Conservation (phyloP, 202 grass and related monocot genomes). For the Setaria viridis region DNA sequence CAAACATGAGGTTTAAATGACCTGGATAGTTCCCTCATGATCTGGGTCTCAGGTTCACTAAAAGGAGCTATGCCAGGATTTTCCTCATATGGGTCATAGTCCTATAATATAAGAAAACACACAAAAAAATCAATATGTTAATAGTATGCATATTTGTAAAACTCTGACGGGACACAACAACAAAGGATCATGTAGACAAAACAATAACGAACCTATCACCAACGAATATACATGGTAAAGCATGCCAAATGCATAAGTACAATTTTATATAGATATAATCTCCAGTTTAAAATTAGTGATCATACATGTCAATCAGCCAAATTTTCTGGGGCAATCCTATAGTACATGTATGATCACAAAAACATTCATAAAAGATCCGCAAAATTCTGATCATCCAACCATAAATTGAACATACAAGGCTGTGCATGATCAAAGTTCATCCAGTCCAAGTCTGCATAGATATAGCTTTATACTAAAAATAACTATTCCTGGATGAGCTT, state of each 20-base stretch:
- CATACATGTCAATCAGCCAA: neutral
- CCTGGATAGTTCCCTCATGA: slow-evolving; percentile 79
- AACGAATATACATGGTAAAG: slow-evolving; percentile 18
- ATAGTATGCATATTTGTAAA: slow-evolving; percentile 1
- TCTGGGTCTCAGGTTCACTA: slow-evolving; percentile 95
- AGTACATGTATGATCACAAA: neutral
- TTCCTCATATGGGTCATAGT: slow-evolving; percentile 97
- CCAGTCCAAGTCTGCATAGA: neutral
- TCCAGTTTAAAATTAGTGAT: slow-evolving; percentile 8
- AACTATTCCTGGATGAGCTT: neutral
- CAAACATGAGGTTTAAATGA: slow-evolving; percentile 99
- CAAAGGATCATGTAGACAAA: slow-evolving; percentile 17
- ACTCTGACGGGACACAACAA: slow-evolving; percentile 18
- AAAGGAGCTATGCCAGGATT: slow-evolving; percentile 85
- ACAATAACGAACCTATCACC: neutral
- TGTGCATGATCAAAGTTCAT: neutral
- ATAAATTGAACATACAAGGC: neutral
- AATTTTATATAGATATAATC: neutral
- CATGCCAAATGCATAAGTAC: neutral
- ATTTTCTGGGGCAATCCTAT: neutral
- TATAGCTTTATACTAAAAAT: neutral
- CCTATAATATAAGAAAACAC: slow-evolving; percentile 58
- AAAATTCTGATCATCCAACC: neutral
- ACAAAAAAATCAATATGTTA: slow-evolving; percentile 20
- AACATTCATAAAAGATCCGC: neutral